Evolutionary conservation across 2,329 filamentous ascomycete species (phyloP).

Genomic region (Lithohypha guttulata): DNA sequence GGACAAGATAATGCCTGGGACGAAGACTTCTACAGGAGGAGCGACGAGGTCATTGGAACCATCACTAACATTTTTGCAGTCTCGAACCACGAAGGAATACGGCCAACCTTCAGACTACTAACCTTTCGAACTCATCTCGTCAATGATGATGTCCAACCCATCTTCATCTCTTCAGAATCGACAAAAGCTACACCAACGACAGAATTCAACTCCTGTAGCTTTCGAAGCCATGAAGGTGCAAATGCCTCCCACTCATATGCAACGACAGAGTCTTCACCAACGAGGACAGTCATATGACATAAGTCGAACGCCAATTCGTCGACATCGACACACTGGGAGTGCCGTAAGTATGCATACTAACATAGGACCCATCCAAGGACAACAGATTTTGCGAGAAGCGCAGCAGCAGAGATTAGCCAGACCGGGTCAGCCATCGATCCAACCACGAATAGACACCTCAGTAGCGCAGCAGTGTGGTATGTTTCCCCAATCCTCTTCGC

Average conservation of each 20-base stretch:
- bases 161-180: conserved; percentile 62
- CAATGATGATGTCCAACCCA: conserved; percentile 70
- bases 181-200: conserved; percentile 69
- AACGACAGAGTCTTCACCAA: conserved; percentile 53
- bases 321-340: conserved; percentile 17
- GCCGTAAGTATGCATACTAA: conserved; percentile 43
- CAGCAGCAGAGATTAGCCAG: conserved; percentile 77
- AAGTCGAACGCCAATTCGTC: conserved; percentile 30
- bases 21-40: no score
- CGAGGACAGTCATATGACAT: conserved; percentile 59
- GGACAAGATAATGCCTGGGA: no score
- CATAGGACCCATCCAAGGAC: conserved; percentile 49
- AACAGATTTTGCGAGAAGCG: conserved; percentile 80
- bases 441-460: conserved; percentile 26
- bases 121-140: conserved; percentile 58
- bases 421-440: conserved; percentile 50
- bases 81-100: conserved; percentile 34
- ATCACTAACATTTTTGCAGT: conserved; percentile 13
- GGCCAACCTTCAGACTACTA: conserved; percentile 34
- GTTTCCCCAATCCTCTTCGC: conserved; percentile 15
- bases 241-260: conserved; percentile 40
- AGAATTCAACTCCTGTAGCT: conserved; percentile 68
- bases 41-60: conserved; percentile 9
- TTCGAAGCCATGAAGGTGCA: conserved; percentile 64
- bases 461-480: conserved; percentile 26